Conservation (phyloP, 2,329 filamentous ascomycete genomes). For the Aulographum hederae region DNA sequence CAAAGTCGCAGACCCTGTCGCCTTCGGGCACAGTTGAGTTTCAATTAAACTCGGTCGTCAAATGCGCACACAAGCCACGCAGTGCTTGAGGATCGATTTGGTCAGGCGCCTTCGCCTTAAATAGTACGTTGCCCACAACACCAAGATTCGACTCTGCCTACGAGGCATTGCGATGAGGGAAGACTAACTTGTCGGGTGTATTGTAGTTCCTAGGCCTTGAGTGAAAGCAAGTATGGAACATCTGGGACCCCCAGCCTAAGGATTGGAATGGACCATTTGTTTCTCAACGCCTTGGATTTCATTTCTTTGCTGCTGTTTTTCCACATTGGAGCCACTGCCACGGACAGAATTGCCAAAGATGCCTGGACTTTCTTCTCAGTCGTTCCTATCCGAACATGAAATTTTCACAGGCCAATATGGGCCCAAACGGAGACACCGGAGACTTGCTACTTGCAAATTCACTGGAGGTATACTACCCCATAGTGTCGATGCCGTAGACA, state of each 20-base stretch:
- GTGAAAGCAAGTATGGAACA: no score
- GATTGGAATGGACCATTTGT: background rate
- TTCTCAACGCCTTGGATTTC: background rate
- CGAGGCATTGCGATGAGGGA: background rate
- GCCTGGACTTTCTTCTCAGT: no score
- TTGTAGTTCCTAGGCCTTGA: background rate
- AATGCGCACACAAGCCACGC: background rate
- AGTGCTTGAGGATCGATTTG: background rate
- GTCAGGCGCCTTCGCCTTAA: background rate
- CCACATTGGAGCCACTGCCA: no score
- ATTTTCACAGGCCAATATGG: no score
- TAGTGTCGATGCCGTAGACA: background rate
- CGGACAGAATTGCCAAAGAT: no score
- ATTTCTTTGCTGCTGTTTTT: background rate
- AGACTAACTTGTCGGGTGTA: background rate
- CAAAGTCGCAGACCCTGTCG: no score
- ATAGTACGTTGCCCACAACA: background rate
- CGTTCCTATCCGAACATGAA: no score
- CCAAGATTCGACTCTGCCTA: background rate
- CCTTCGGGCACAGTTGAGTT: background rate
- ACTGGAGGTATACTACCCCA: background rate
- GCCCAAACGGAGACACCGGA: no score
- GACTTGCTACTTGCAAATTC: no score
- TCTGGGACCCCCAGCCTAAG: no score
- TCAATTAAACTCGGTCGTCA: background rate